phyloP scores from a whole-genome alignment of 1,139 yeast species.

The Schwanniomyces etchellsii region DNA sequence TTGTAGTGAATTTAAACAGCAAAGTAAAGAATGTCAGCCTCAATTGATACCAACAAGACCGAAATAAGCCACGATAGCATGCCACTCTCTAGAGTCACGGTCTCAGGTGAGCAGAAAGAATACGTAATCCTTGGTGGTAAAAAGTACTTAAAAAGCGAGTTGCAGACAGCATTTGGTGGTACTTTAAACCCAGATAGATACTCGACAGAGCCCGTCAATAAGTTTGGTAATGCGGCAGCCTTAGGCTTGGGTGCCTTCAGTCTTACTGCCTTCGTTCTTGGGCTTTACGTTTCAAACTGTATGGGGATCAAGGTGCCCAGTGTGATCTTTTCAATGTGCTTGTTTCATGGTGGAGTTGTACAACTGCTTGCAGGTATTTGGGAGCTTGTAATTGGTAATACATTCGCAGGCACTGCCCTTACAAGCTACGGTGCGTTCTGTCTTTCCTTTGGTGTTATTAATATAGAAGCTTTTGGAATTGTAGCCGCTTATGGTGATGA shows the following conservation, averaged over 20 bases:
- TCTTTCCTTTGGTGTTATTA: slow-evolving; percentile 31
- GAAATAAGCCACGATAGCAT: slow-evolving; percentile 1
- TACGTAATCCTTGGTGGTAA: slow-evolving; percentile 25
- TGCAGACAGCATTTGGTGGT: slow-evolving; percentile 33
- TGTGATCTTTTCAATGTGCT: slow-evolving; percentile 42
- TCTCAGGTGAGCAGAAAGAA: slow-evolving; percentile 18
- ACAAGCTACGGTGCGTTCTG: slow-evolving; percentile 34
- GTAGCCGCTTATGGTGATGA: slow-evolving; percentile 20
- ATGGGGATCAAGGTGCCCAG: slow-evolving; percentile 46
- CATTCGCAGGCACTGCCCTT: slow-evolving; percentile 33
- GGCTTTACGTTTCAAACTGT: slow-evolving; percentile 47
- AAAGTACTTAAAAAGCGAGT: slow-evolving; percentile 30
- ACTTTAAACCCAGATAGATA: slow-evolving; percentile 22
- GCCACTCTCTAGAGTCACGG: not conserved
- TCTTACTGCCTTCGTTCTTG: slow-evolving; percentile 28
- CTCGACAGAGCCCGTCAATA: slow-evolving; percentile 17
- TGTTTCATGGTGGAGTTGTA: slow-evolving; percentile 43
- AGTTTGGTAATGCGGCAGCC: slow-evolving; percentile 27
- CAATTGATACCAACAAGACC: too few relatives aligned
- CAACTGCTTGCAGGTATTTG: slow-evolving; percentile 40
- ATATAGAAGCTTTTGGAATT: slow-evolving; percentile 27
- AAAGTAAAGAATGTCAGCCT: too few relatives aligned
- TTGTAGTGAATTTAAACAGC: too few relatives aligned
- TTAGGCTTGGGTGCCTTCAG: slow-evolving; percentile 26
- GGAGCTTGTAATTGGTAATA: slow-evolving; percentile 32